Evolutionary conservation across 331 rosid species (phyloP).

Genomic region (Spiraea crenata): DNA sequence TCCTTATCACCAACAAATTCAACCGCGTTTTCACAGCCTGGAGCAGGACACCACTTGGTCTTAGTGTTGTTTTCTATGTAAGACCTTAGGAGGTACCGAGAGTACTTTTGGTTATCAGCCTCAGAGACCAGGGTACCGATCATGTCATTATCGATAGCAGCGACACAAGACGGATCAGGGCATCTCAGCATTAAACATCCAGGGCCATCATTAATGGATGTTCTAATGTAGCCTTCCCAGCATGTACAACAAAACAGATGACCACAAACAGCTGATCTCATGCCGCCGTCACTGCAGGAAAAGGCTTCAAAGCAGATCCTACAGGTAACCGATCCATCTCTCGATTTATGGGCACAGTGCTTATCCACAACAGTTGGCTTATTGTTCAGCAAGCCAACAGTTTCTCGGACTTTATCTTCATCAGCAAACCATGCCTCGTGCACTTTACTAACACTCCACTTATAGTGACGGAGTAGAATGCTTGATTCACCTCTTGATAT

Average conservation of each 20-base stretch:
- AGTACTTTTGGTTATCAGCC: constrained; percentile 70
- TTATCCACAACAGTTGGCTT: constrained; percentile 31
- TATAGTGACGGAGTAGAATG: constrained; percentile 67
- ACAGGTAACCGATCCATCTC: constrained; percentile 65
- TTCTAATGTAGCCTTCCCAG: constrained; percentile 81
- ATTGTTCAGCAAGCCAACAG: constrained; percentile 64
- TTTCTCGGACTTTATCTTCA: constrained; percentile 58
- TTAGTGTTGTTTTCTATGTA: constrained; percentile 84
- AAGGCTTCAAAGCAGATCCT: constrained; percentile 73
- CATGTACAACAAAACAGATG: constrained; percentile 73
- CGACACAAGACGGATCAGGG: constrained; percentile 81
- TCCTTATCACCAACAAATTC: constrained; percentile 79
- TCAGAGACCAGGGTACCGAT: constrained; percentile 44
- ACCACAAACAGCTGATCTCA: constrained; percentile 68
- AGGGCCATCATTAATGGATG: constrained; percentile 86
- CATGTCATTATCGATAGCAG: constrained; percentile 84
- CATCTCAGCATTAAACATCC: constrained; percentile 92
- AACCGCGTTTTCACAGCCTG: constrained; percentile 83
- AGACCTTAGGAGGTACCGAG: constrained; percentile 68
- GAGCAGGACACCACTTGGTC: constrained; percentile 97
- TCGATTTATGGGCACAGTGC: constrained; percentile 28
- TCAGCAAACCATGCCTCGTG: constrained; percentile 90
- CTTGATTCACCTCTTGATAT: constrained; percentile 56
- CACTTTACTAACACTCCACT: constrained; percentile 74
- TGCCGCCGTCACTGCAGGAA: constrained; percentile 35